phyloP scores from a whole-genome alignment of 768 basidiomycete genomes.

The Tulasnella sp. region DNA sequence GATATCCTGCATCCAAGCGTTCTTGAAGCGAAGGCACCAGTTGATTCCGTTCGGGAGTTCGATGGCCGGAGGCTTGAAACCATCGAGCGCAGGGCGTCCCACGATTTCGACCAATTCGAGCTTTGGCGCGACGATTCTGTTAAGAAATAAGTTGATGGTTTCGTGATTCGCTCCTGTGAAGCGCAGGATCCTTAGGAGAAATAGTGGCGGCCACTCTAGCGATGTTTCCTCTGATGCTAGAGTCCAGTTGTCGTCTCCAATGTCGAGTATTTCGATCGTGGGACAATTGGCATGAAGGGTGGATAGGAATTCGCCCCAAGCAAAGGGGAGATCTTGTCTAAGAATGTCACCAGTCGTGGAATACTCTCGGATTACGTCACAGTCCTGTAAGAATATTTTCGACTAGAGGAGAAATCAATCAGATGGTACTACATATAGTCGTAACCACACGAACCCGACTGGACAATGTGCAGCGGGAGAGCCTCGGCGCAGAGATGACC shows the following conservation, averaged over 20 bases:
- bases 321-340: background rate
- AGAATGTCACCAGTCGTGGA: background rate
- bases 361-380: background rate
- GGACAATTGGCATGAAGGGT: background rate
- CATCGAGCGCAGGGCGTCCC: background rate
- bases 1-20: background rate
- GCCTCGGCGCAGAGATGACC: background rate
- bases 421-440: background rate
- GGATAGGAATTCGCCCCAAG: background rate
- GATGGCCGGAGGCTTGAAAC: background rate
- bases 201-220: background rate
- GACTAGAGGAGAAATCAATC: background rate
- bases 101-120: background rate
- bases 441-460: background rate
- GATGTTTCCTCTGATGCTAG: background rate
- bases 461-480: background rate
- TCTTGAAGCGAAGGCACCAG: background rate
- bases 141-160: background rate
- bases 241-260: background rate
- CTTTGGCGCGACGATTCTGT: background rate
- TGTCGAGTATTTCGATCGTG: background rate
- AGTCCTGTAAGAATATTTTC: background rate
- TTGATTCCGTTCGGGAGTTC: background rate
- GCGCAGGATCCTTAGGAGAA: background rate
- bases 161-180: background rate